phyloP scores from a whole-genome alignment of 257 asterid species.

The Dorcoceras hygrometricum region DNA sequence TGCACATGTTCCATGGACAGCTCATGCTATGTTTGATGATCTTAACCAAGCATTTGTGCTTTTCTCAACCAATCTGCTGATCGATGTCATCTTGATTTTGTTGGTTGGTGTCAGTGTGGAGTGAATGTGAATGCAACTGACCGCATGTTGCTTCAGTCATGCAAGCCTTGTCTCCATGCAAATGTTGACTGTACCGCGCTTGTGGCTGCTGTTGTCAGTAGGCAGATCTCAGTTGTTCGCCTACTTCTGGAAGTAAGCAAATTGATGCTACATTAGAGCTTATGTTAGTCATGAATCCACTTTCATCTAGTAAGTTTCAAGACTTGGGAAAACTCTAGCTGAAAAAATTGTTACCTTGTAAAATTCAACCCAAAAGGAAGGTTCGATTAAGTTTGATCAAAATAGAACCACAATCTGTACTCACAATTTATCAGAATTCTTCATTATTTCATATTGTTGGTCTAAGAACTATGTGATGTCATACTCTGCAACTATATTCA shows the following conservation, averaged over 20 bases:
- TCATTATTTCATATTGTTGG: neutral
- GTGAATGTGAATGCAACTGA: conserved; percentile 59
- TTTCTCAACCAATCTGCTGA: neutral
- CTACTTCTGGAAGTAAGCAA: conserved; percentile 58
- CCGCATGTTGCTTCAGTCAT: conserved; percentile 70
- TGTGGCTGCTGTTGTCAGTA: conserved; percentile 72
- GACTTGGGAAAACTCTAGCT: neutral
- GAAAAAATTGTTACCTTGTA: neutral
- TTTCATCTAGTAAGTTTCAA: neutral
- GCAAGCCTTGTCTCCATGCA: conserved; percentile 67
- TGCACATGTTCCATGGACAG: conserved; percentile 6
- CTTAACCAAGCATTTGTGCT: neutral
- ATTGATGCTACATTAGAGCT: conserved; percentile 3
- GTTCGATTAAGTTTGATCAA: neutral
- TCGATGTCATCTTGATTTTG: conserved; percentile 24
- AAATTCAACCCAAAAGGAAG: neutral
- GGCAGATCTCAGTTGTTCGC: conserved; percentile 63
- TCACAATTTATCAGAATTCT: no score
- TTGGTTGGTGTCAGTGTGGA: conserved; percentile 55
- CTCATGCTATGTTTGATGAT: conserved; percentile 3
- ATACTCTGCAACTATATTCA: neutral
- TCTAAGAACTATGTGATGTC: neutral
- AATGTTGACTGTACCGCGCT: conserved; percentile 68
- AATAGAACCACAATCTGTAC: neutral
- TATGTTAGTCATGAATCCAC: neutral